Conservation (phyloP, 106 monocot species). For the Dendrobium officinale region DNA sequence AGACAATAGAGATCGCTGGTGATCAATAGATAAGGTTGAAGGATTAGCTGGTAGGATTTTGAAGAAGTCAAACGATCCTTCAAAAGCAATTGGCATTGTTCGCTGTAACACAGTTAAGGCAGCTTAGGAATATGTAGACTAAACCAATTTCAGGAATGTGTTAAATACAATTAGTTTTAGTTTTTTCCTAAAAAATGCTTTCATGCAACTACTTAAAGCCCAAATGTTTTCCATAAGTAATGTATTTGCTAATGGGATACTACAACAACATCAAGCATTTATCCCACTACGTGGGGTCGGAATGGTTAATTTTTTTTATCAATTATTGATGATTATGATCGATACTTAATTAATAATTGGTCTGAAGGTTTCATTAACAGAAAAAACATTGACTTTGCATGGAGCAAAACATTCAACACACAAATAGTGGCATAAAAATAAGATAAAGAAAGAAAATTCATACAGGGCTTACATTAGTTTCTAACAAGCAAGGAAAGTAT, state of each 20-base stretch:
- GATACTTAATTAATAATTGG: background rate
- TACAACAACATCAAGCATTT: no score
- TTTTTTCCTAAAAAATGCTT: background rate
- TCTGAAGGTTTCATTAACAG: background rate
- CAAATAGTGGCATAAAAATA: background rate
- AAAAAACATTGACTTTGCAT: background rate
- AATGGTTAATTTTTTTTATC: background rate
- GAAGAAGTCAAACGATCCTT: slow-evolving; percentile 86
- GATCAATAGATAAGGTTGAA: slow-evolving; percentile 41
- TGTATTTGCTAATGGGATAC: background rate
- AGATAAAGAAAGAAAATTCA: background rate
- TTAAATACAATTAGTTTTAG: background rate
- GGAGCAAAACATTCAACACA: background rate
- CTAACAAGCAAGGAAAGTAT: background rate
- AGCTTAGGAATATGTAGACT: background rate
- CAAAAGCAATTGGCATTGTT: slow-evolving; percentile 56
- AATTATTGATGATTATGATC: background rate
- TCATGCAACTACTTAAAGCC: background rate
- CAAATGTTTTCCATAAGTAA: background rate
- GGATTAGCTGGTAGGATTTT: slow-evolving; percentile 65
- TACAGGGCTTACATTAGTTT: background rate
- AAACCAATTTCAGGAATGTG: background rate
- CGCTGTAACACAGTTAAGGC: slow-evolving; percentile 33
- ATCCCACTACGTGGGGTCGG: no score
- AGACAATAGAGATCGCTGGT: slow-evolving; percentile 63